These are phyloP conservation scores for Parathielavia appendiculata DNA, from an alignment of 495 filamentous ascomycete species.

Conservation along the genomic window DNA sequence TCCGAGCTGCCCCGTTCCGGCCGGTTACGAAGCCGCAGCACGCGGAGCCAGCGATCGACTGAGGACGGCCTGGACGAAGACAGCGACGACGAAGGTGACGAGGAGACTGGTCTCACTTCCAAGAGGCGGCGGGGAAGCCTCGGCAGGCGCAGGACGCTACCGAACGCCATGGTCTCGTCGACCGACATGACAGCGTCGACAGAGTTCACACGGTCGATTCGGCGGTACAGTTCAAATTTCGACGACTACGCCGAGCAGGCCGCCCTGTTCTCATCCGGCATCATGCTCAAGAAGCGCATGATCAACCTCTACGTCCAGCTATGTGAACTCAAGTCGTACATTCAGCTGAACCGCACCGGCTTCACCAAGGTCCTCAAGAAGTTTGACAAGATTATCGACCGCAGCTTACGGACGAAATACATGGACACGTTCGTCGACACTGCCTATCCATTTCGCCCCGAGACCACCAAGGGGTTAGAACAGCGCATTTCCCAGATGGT, in stretches of 20 bases:
- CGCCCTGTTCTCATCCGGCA: slow-evolving; percentile 69
- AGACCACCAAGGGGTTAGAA: slow-evolving; percentile 64
- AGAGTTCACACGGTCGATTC: slow-evolving; percentile 42
- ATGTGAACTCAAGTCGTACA: slow-evolving; percentile 94
- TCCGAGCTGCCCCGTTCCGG: slow-evolving; percentile 16
- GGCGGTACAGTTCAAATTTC: slow-evolving; percentile 53
- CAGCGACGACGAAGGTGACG: slow-evolving; percentile 65
- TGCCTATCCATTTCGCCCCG: slow-evolving; percentile 68
- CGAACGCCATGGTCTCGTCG: slow-evolving; percentile 37
- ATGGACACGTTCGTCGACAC: slow-evolving; percentile 64
- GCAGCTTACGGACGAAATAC: slow-evolving; percentile 68
- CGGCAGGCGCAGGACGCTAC: slow-evolving; percentile 37
- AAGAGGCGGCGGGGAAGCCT: slow-evolving; percentile 29
- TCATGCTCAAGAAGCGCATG: slow-evolving; percentile 85
- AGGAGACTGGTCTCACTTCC: slow-evolving; percentile 53
- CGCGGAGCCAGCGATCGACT: slow-evolving; percentile 40
- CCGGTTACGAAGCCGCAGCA: slow-evolving; percentile 33
- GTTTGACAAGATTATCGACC: slow-evolving; percentile 93
- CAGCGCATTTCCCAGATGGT: slow-evolving; percentile 68
- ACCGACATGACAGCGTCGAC: slow-evolving; percentile 23
- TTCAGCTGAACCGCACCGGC: slow-evolving; percentile 93
- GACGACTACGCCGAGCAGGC: slow-evolving; percentile 75
- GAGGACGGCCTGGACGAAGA: slow-evolving; percentile 48
- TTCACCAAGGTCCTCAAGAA: slow-evolving; percentile 97
- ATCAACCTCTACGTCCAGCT: slow-evolving; percentile 83